Conservation (phyloP, 2,329 filamentous ascomycete genomes). For the Colletotrichum navitas region DNA sequence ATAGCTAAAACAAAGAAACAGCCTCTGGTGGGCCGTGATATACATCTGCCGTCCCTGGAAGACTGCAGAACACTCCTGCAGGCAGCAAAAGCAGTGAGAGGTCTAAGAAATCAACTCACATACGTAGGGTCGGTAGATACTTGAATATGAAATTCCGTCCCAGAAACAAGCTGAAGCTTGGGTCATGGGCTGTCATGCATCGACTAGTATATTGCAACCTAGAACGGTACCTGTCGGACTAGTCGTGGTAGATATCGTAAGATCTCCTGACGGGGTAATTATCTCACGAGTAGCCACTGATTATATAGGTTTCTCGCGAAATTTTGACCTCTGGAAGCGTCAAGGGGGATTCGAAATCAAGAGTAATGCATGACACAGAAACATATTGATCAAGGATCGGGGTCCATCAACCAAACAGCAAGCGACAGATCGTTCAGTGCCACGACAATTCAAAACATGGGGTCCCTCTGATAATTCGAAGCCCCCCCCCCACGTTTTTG, state of each 20-base stretch:
- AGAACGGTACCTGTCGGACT: neutral
- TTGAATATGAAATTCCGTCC: neutral
- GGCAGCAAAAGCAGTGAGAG: too few relatives aligned
- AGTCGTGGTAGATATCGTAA: neutral
- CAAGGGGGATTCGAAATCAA: neutral
- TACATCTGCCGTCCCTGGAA: too few relatives aligned
- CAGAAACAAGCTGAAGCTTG: neutral
- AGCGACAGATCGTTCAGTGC: neutral
- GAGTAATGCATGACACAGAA: neutral
- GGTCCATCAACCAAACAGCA: neutral
- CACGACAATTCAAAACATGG: neutral
- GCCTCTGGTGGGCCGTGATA: too few relatives aligned
- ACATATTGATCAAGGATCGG: neutral
- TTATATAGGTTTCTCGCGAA: rapidly evolving
- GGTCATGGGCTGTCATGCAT: neutral
- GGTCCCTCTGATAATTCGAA: neutral
- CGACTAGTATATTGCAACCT: neutral
- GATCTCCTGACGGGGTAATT: neutral
- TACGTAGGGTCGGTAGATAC: neutral
- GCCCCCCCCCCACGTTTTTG: rapidly evolving
- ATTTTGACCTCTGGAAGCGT: rapidly evolving
- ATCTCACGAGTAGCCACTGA: neutral
- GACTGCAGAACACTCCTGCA: too few relatives aligned
- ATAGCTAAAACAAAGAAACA: too few relatives aligned
- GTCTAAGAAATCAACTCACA: too few relatives aligned